Percentiles rank a stretch among this genome's conserved stretches.
Evolutionary conservation across 768 basidiomycete species (phyloP).

Genomic region (Lactifluus piperatus): DNA sequence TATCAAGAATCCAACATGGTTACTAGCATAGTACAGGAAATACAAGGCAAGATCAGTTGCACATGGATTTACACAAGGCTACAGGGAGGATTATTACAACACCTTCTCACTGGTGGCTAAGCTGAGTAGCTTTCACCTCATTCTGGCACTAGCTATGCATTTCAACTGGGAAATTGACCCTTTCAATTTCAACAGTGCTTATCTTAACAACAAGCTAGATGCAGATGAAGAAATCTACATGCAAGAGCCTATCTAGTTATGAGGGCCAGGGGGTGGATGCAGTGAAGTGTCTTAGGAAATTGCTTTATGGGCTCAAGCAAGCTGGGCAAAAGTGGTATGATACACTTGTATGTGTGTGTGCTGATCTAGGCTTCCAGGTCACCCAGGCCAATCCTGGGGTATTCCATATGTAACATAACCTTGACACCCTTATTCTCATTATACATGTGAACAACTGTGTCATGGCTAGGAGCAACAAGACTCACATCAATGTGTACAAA

Average conservation of each 20-base stretch:
- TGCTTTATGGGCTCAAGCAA: neutral
- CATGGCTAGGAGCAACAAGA: too few species aligned
- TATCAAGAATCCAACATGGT: too few species aligned
- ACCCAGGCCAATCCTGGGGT: too few species aligned
- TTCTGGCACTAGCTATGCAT: slow-evolving; percentile 26
- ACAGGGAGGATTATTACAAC: slow-evolving; percentile 30
- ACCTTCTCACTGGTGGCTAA: slow-evolving; percentile 25
- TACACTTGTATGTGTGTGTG: neutral
- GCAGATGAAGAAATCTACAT: neutral
- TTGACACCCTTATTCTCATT: too few species aligned
- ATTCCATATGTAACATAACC: too few species aligned
- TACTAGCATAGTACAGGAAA: too few species aligned
- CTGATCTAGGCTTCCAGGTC: neutral
- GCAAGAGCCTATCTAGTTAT: neutral
- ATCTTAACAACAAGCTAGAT: too few species aligned
- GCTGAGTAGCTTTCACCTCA: slow-evolving; percentile 21
- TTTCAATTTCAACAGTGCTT: too few species aligned
- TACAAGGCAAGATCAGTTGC: slow-evolving; percentile 33
- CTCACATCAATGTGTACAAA: too few species aligned
- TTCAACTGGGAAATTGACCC: neutral
- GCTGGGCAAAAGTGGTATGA: neutral
- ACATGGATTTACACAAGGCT: too few species aligned
- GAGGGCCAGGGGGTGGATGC: neutral
- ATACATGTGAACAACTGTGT: too few species aligned
- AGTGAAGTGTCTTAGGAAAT: neutral